These are phyloP conservation scores for Annulohypoxylon moriforme DNA, from an alignment of 495 filamentous ascomycete genomes.

Conservation along the genomic window DNA sequence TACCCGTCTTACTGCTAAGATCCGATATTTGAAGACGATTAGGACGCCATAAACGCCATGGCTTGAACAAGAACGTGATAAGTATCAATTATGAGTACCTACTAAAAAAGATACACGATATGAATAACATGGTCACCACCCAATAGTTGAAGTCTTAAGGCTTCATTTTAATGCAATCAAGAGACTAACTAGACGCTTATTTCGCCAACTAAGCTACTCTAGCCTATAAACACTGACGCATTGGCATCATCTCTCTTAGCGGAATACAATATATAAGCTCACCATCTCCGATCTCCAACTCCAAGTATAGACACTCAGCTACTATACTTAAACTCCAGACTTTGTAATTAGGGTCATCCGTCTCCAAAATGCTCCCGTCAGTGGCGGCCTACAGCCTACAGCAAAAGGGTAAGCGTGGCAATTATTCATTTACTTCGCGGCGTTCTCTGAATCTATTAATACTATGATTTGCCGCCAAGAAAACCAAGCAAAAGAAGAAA, in stretches of 20 bases:
- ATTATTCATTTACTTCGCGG: conserved; percentile 4
- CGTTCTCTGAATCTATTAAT: conserved; percentile 24
- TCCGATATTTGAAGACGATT: neutral
- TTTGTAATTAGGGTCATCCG: neutral
- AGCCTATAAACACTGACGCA: neutral
- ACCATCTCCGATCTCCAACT: neutral
- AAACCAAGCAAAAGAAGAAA: neutral
- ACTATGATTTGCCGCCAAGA: neutral
- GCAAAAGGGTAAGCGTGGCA: conserved; percentile 25
- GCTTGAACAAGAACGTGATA: too few relatives aligned
- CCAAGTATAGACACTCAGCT: neutral
- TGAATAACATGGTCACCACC: too few relatives aligned
- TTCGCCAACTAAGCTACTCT: neutral
- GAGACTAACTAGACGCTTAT: neutral
- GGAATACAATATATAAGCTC: neutral
- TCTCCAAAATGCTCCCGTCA: neutral
- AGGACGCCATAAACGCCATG: neutral
- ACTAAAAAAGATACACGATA: neutral
- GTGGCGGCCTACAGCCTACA: neutral
- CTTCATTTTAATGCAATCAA: neutral
- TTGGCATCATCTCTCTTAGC: neutral
- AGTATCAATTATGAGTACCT: too few relatives aligned
- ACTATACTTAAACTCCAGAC: neutral
- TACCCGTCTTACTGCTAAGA: neutral
- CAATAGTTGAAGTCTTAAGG: neutral